Percentiles rank a stretch among this genome's conserved stretches.
Conservation (phyloP, 495 filamentous ascomycete species). For the Penicillium antarcticum region DNA sequence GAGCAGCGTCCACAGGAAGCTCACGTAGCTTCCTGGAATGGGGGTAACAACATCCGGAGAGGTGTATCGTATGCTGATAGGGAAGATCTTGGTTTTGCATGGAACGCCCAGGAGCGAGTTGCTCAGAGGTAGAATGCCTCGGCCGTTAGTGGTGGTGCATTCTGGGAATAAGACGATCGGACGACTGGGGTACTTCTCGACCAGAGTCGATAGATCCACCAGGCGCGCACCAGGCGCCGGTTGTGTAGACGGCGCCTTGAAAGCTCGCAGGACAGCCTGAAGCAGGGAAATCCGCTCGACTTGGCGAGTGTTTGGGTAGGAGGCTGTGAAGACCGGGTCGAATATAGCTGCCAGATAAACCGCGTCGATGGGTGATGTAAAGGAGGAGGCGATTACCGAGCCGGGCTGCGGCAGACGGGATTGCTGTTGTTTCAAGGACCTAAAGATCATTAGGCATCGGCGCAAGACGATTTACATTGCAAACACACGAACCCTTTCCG, state of each 20-base stretch:
- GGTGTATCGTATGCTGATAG: constrained; percentile 82
- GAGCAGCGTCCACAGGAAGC: constrained; percentile 83
- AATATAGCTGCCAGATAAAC: constrained; percentile 97
- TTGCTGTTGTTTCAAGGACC: constrained; percentile 58
- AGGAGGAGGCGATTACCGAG: constrained; percentile 82
- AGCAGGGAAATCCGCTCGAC: constrained; percentile 76
- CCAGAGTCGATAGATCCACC: constrained; percentile 57
- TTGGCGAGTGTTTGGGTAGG: constrained; percentile 67
- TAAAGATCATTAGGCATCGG: constrained; percentile 14
- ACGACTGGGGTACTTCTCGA: constrained; percentile 64
- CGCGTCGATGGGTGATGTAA: constrained; percentile 88
- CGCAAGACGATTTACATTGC: neutral
- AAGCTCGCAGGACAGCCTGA: constrained; percentile 67
- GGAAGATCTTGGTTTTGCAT: constrained; percentile 70
- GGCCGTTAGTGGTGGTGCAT: constrained; percentile 89
- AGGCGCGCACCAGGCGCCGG: constrained; percentile 49
- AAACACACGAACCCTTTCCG: constrained; percentile 67
- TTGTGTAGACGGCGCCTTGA: constrained; percentile 53
- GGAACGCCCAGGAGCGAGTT: constrained; percentile 66
- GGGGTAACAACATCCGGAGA: constrained; percentile 89
- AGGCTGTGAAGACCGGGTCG: constrained; percentile 87
- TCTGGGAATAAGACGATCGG: constrained; percentile 87
- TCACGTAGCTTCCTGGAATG: constrained; percentile 62
- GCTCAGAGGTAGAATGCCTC: constrained; percentile 81
- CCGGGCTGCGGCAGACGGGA: constrained; percentile 69